Conservation (phyloP, 179 eudicot genomes). For the Patellifolia procumbens region DNA sequence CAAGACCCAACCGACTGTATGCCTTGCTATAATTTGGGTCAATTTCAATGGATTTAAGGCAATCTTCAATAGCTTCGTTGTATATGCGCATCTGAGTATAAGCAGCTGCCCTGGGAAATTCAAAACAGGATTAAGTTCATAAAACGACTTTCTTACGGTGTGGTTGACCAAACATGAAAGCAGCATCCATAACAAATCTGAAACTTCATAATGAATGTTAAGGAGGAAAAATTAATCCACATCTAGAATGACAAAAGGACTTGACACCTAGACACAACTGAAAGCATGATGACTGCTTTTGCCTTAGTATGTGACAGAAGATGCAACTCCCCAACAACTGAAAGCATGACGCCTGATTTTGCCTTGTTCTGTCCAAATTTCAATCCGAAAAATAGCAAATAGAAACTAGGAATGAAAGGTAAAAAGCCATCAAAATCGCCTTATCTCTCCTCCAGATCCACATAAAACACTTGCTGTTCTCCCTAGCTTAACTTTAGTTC, state of each 20-base stretch:
- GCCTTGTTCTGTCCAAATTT: not conserved
- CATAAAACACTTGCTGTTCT: too few relatives aligned
- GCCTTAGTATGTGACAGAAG: not conserved
- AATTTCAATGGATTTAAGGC: slow-evolving; percentile 70
- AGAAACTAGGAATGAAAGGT: not conserved
- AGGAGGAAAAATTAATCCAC: not conserved
- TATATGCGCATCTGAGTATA: slow-evolving; percentile 71
- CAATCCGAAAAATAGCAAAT: not conserved
- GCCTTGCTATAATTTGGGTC: slow-evolving; percentile 94
- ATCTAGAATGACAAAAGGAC: not conserved
- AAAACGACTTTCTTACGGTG: not conserved
- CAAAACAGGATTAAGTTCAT: slow-evolving; percentile 3
- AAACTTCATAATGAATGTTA: not conserved
- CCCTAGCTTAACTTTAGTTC: too few relatives aligned
- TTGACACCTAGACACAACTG: not conserved
- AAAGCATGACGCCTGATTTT: too few relatives aligned
- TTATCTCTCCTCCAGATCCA: not conserved
- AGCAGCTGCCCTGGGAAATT: slow-evolving; percentile 84
- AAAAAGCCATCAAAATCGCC: not conserved
- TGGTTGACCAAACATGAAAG: not conserved
- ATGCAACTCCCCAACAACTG: slow-evolving; percentile 1
- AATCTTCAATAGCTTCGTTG: slow-evolving; percentile 71
- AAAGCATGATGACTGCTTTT: not conserved
- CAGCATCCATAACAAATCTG: not conserved
- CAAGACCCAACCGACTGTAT: slow-evolving; percentile 92